Evolutionary conservation across 805 yeast genomes (phyloP), one percentile per base, ranked within the genome.

Genomic region (Metschnikowia drakensbergensis): DNA sequence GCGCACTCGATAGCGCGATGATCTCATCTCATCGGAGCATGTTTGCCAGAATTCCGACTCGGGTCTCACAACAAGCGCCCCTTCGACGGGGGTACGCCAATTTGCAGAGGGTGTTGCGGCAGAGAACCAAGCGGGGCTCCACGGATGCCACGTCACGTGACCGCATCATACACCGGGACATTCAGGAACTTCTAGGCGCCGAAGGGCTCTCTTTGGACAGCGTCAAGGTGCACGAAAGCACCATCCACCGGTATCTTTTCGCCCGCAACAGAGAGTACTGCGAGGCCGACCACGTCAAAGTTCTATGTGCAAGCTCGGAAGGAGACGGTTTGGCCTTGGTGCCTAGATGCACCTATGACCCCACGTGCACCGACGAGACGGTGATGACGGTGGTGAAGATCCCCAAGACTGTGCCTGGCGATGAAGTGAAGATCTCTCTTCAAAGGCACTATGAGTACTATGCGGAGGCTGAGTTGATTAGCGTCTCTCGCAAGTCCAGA

Each of bases 401-500:
- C 0, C 77, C 78, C 6, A 72, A 72, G 40, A 61, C 76, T 0
- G 50, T 67, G 3, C 61, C 62, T 1, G 79, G 78, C 2, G 77
- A 74, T 47, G 50, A 51, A 32, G 75, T 69, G 1, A 49, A 53
- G 1, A 62, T 70, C 0, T 37, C 46, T 8, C 51, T 73, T 22
- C 55, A 58, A 5, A 56, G 66, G 43, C 76, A 72, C 48, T 63
- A 64, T 41, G 52, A 54, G 1, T 56, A 50, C 38, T 61, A 61
- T 37, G 67, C 68, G 0, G 78, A 74, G 35, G 66, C 64, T 0
- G 55, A 50, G 9, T 47, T 69, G 7, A 13, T 64, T 3, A 46
- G 55, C 13, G 54, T 69, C 1, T 41, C 60, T 1, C 52, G 47
- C 6, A 42, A 31, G 4, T 46, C 53, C 4, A 37, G 32, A 9